Conservation (phyloP, 106 monocot genomes). For the Dioscorea alata region DNA sequence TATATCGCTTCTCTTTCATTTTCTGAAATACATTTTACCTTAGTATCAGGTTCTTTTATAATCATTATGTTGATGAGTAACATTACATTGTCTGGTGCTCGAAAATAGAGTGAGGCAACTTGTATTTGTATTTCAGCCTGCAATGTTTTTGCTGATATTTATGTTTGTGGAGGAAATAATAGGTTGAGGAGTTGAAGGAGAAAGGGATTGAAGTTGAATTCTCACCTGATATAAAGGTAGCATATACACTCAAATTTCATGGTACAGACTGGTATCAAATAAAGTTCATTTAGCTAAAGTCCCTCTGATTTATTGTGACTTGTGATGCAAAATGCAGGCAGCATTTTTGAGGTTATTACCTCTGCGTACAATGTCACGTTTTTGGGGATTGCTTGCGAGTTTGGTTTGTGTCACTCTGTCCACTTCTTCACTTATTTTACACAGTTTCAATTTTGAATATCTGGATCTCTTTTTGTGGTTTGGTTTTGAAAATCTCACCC, state of each 20-base stretch:
- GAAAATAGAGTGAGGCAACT: too few relatives aligned
- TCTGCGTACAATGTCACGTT: slow-evolving; percentile 74
- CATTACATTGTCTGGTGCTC: too few relatives aligned
- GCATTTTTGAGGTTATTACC: slow-evolving; percentile 78
- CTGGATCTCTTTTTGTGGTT: too few relatives aligned
- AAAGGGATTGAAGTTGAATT: slow-evolving; percentile 85
- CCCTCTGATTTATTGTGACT: background rate
- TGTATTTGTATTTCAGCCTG: too few relatives aligned
- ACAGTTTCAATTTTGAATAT: background rate
- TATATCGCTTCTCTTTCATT: too few relatives aligned
- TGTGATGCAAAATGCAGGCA: slow-evolving; percentile 42
- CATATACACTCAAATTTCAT: background rate
- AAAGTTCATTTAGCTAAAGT: background rate
- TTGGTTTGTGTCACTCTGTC: slow-evolving; percentile 41
- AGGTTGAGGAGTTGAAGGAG: slow-evolving; percentile 86
- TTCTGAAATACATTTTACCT: too few relatives aligned
- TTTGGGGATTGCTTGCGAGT: slow-evolving; percentile 64
- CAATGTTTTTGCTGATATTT: too few relatives aligned
- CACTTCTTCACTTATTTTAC: background rate
- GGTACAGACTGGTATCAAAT: background rate
- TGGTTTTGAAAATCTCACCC: too few relatives aligned
- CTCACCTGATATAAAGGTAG: slow-evolving; percentile 81
- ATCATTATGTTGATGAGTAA: too few relatives aligned
- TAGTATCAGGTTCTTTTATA: too few relatives aligned
- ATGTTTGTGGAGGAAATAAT: background rate